Evolutionary conservation across 108 stramenopile genomes (phyloP), one percentile per base, ranked within the genome.

Genomic region (Skeletonema grethae): DNA sequence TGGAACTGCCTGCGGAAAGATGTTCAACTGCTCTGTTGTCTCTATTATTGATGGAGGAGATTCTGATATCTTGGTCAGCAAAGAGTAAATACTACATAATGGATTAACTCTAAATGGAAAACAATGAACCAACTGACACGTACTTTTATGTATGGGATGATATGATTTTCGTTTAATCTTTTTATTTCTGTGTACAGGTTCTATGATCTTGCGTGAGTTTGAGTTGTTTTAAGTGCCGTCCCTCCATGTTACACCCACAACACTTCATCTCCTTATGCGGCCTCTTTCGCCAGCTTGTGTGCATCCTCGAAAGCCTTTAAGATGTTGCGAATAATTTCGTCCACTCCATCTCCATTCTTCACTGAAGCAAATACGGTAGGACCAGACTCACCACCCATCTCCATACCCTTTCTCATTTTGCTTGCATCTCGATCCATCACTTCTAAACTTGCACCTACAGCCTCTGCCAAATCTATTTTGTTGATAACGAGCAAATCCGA

Each of bases 1-100:
- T 50, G 99, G 99, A 62, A 97, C 95, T 66, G 98, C 99, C 10
- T 98, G 98, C 84, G 98, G 98, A 55, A 97, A 98, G 75, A 90
- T 96, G 80, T 98, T 94, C 93, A 93, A 96, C 71, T 97, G 96
- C 76, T 97, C 97, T 9, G 90, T 97, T 15, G 66, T 98, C 8
- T 68, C 90, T 22, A 85, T 99, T 69, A 83, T 93, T 22, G 97
- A 99, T 84, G 86, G 72, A 18, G 99, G 99, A 55, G 99, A 99
- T 82, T 90, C 89, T 41, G 95, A 96, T 84, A 96, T 96, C 72
- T 77, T 96, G 67, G 69, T 85, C 16, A 70, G 65, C 31, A 80
- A 92, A 77, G 88, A 88, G 36, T 89, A 86, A 86, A 83, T 29
- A 29, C 29, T 41, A 28, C n/a, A n/a, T 38, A 63, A 46, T 28